A percentile compares a stretch with the other conserved stretches of the same genome.
Evolutionary conservation across 176 grass and related monocot species (phyloP).

Genomic region (Phyllostachys edulis): DNA sequence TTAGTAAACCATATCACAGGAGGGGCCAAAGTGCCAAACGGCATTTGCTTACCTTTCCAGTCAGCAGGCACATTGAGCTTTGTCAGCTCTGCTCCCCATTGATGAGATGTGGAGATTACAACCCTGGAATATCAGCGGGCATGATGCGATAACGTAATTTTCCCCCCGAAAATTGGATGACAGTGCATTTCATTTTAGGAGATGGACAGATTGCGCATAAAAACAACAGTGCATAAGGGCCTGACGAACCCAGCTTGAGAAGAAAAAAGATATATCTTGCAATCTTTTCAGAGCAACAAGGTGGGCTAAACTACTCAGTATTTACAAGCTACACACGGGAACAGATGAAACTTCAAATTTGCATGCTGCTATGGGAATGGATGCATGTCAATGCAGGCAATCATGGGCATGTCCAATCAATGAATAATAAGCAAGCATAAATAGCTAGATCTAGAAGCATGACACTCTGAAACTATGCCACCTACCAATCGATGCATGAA

Average conservation of each 20-base stretch:
- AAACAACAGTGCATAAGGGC: not conserved
- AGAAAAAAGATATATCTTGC: not conserved
- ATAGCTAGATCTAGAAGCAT: not conserved
- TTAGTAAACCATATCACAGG: not conserved
- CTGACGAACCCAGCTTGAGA: not conserved
- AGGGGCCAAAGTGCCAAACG: not conserved
- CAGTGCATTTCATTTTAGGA: not conserved
- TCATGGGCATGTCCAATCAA: not conserved
- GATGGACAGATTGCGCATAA: not conserved
- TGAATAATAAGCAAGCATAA: slow-evolving; percentile 10
- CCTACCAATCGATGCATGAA: not conserved
- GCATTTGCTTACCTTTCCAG: slow-evolving; percentile 76
- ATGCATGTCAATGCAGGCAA: not conserved
- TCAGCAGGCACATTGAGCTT: slow-evolving; percentile 86
- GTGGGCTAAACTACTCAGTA: not conserved
- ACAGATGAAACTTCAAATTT: not conserved
- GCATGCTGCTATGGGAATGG: not conserved
- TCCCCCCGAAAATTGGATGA: not conserved
- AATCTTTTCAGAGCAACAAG: slow-evolving; percentile 1
- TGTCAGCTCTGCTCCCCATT: slow-evolving; percentile 70
- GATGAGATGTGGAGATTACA: slow-evolving; percentile 79
- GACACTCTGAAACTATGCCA: not conserved
- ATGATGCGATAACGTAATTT: not conserved
- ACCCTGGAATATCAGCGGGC: slow-evolving; percentile 39
- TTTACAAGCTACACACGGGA: not conserved